Conservation (phyloP, 2,329 filamentous ascomycete species). For the Pseudogymnoascus sp. region DNA sequence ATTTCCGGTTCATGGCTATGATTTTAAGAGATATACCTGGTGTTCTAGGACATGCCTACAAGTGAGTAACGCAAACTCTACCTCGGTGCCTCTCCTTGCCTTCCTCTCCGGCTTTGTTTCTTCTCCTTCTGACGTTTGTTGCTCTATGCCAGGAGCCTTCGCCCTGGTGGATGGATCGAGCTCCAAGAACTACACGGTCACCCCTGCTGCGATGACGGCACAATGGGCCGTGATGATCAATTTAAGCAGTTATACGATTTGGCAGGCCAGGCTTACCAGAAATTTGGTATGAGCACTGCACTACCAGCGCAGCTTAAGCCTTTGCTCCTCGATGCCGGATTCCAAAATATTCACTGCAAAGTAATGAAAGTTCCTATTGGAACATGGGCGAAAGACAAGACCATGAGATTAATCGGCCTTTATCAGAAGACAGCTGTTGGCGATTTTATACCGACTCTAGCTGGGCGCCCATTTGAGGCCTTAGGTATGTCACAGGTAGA, state of each 20-base stretch:
- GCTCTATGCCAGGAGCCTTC: not conserved
- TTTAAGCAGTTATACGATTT: conserved; percentile 22
- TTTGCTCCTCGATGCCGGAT: conserved; percentile 40
- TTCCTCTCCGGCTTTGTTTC: not conserved
- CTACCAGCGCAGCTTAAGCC: conserved; percentile 22
- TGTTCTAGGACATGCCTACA: not conserved
- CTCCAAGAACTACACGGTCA: not conserved
- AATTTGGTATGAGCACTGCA: conserved; percentile 19
- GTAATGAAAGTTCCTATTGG: conserved; percentile 50
- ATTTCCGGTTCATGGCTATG: not conserved
- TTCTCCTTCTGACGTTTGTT: not conserved
- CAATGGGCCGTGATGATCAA: conserved; percentile 21
- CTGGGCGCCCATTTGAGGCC: conserved; percentile 3
- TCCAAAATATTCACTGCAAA: conserved; percentile 47
- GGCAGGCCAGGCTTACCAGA: conserved; percentile 19
- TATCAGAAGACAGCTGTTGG: conserved; percentile 14
- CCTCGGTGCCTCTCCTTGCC: not conserved
- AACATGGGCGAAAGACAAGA: conserved; percentile 41
- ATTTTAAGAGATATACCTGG: not conserved
- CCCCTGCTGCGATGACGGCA: not conserved
- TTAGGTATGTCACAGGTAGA: conserved; percentile 2
- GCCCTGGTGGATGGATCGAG: conserved; percentile 2
- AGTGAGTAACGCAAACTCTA: not conserved
- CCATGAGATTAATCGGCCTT: conserved; percentile 22
- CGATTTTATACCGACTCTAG: conserved; percentile 11